Conservation (phyloP, 2,329 filamentous ascomycete species). For the Parafenestella ontariensis region DNA sequence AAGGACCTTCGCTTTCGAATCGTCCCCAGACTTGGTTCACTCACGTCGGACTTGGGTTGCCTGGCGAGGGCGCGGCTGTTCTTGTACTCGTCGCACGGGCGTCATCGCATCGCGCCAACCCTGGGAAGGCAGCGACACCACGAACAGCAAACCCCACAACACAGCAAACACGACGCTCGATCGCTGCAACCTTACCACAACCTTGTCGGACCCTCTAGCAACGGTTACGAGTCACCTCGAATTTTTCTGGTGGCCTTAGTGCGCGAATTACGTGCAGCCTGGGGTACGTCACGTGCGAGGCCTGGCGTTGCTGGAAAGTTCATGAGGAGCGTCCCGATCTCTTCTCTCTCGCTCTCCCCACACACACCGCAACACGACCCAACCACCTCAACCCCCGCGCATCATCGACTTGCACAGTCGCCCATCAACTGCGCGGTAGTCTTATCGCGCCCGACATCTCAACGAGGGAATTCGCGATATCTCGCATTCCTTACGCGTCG, state of each 20-base stretch:
- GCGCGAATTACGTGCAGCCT: slow-evolving; percentile 17
- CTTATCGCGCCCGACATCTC: slow-evolving; percentile 33
- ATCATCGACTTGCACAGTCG: slow-evolving; percentile 40
- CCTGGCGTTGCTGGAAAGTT: slow-evolving; percentile 26
- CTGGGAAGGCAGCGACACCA: slow-evolving; percentile 33
- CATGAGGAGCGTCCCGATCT: slow-evolving; percentile 25
- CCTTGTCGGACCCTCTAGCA: slow-evolving; percentile 12
- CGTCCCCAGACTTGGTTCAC: slow-evolving; percentile 3
- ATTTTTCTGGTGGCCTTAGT: slow-evolving; percentile 21
- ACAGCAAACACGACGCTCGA: slow-evolving; percentile 23
- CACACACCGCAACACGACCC: slow-evolving; percentile 36
- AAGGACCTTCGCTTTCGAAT: slow-evolving; percentile 1
- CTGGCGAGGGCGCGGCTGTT: slow-evolving; percentile 16
- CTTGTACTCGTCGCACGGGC: slow-evolving; percentile 34
- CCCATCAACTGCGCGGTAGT: slow-evolving; percentile 42
- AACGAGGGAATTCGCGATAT: slow-evolving; percentile 40
- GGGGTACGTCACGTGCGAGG: slow-evolving; percentile 26
- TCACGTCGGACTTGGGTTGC: slow-evolving; percentile 4
- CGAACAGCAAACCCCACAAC: slow-evolving; percentile 28
- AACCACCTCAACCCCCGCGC: slow-evolving; percentile 46
- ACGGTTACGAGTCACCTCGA: slow-evolving; percentile 26
- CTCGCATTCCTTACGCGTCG: slow-evolving; percentile 45
- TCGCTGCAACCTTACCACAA: slow-evolving; percentile 31
- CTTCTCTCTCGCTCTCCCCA: slow-evolving; percentile 34
- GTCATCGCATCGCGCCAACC: slow-evolving; percentile 35